These are phyloP conservation scores for Cercis canadensis DNA, from an alignment of 306 rosid species.

Conservation along the genomic window DNA sequence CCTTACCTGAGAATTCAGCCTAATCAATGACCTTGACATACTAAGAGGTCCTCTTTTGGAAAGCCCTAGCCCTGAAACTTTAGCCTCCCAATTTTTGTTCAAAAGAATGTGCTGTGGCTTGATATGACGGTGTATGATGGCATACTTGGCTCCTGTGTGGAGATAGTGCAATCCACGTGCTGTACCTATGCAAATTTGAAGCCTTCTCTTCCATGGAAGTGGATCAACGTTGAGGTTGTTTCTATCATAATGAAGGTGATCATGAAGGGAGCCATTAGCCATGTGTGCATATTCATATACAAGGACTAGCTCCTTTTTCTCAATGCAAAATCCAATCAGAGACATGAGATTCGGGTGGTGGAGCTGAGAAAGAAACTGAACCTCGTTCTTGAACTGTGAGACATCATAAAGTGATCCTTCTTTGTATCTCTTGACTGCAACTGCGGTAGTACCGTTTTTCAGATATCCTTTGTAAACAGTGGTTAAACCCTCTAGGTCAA, in stretches of 20 bases:
- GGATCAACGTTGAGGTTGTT: background rate
- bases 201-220: conserved; percentile 17
- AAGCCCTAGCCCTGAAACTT: background rate
- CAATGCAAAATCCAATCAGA: background rate
- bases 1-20: rapidly evolving
- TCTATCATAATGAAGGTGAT: background rate
- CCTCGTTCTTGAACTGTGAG: background rate
- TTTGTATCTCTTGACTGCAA: background rate
- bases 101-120: background rate
- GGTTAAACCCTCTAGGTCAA: too few relatives aligned
- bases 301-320: background rate
- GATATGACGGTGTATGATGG: background rate
- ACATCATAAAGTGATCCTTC: background rate
- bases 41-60: background rate
- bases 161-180: conserved; percentile 4
- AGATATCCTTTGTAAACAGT: background rate
- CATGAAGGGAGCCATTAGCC: background rate
- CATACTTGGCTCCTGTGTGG: background rate
- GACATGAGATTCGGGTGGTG: background rate
- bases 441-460: background rate
- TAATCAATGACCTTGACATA: background rate
- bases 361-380: background rate
- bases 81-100: background rate
- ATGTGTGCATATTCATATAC: background rate
- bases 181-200: background rate